A percentile compares a stretch with the other conserved stretches of the same genome.
These are phyloP conservation scores for Neofusicoccum cordaticola DNA, from an alignment of 2,329 filamentous ascomycete species.

Conservation along the genomic window DNA sequence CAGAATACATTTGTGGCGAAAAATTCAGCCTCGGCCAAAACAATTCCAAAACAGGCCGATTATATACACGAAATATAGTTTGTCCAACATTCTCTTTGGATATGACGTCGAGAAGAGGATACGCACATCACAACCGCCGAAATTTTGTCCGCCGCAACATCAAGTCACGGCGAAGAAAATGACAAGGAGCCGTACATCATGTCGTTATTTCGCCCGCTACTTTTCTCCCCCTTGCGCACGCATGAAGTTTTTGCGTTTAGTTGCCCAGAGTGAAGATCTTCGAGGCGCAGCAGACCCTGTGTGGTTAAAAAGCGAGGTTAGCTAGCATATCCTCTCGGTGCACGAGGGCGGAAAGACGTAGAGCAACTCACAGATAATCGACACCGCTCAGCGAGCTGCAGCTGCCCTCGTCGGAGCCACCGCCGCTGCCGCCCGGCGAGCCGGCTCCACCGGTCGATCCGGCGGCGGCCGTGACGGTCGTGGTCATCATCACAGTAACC, in stretches of 20 bases:
- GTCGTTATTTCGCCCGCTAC: too few species aligned
- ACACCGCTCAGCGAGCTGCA: not conserved
- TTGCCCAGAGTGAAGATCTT: constrained; percentile 7
- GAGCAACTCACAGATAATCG: not conserved
- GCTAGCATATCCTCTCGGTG: not conserved
- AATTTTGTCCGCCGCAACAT: not conserved
- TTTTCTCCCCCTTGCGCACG: too few species aligned
- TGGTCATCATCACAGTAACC: constrained; percentile 8
- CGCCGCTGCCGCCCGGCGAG: not conserved
- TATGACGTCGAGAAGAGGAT: not conserved
- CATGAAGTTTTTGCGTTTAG: not conserved
- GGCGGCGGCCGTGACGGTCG: not conserved
- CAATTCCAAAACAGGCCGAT: not conserved
- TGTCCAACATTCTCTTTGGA: not conserved
- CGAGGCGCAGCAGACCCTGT: constrained; percentile 2
- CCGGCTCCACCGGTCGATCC: not conserved
- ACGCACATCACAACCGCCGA: not conserved
- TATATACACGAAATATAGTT: not conserved
- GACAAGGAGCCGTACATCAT: not conserved
- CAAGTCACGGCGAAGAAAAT: not conserved
- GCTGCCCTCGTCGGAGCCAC: not conserved
- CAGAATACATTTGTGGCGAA: not conserved
- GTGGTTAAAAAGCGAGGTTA: too few species aligned
- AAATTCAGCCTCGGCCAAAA: not conserved
- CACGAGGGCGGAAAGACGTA: not conserved